Evolutionary conservation across 441 rosid genomes (phyloP), one percentile per base, ranked within the genome.

Genomic region (Aleurites moluccanus): DNA sequence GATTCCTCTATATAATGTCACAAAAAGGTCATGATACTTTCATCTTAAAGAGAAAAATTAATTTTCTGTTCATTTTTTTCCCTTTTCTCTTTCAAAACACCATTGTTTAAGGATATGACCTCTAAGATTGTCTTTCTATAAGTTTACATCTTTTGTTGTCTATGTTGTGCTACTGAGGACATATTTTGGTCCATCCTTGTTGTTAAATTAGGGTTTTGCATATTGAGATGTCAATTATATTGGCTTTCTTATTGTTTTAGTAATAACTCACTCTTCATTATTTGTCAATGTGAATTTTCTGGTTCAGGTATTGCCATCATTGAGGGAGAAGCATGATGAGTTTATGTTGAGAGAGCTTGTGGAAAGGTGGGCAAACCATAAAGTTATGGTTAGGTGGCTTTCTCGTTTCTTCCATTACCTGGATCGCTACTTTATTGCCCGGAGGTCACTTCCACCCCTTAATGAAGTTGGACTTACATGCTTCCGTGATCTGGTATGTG

Each of bases 301-400:
- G 60, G 3, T 69, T 74, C 81, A 96, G 99, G 97, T 93, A 2
- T 73, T 93, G 63, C 93, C 98, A 27, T 92, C 97, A 53, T 69
- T 96, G 60, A 89, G 80, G 81, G 97, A 93, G 83, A 96, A 92
- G 82, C 98, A 93, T 85, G 99, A 89, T 75, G 99, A 92, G 67
- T 93, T 86, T 73, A 88, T 93, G 97, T 77, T 96, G 84, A 87
- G 98, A 72, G 99, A 96, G 82, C 88, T 96, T 72, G 97, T 96
- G 73, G 88, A 84, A 68, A 90, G 98, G 75, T 96, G 98, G 99
- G 78, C 87, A 57, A 93, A 92, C 86, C 97, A 96, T 82, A 96
- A 93, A 88, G 85, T 91, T 49, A 92, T 93, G 97, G 97, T 96
- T 38, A 83, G 93, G 82, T 92, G 97, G 98, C 85, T 96, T 70